phyloP scores from a whole-genome alignment of 345 rosid species.

The Pugionium cornutum region DNA sequence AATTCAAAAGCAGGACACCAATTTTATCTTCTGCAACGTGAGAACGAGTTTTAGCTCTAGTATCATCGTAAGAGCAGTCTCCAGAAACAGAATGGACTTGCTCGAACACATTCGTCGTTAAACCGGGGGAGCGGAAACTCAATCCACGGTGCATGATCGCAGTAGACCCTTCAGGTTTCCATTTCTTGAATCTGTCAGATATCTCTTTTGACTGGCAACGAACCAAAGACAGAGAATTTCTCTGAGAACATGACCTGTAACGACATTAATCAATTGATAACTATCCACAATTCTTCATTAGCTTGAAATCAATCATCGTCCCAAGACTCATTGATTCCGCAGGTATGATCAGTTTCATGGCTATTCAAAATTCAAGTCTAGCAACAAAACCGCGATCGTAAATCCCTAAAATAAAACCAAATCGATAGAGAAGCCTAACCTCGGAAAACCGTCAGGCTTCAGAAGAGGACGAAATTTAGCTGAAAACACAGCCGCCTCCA shows the following conservation, averaged over 20 bases:
- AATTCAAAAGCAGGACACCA: slow-evolving; percentile 84
- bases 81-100: slow-evolving; percentile 48
- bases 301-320: not conserved
- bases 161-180: slow-evolving; percentile 26
- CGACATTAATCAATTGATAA: slow-evolving; percentile 18
- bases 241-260: slow-evolving; percentile 34
- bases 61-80: slow-evolving; percentile 40
- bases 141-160: slow-evolving; percentile 23
- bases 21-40: slow-evolving; percentile 58
- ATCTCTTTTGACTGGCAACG: slow-evolving; percentile 25
- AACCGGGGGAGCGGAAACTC: not conserved
- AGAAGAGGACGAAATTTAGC: slow-evolving; percentile 28
- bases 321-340: not conserved
- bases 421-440: slow-evolving; percentile 30
- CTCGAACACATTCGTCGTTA: slow-evolving; percentile 44
- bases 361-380: not conserved
- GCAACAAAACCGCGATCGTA: not conserved
- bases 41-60: slow-evolving; percentile 35
- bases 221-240: slow-evolving; percentile 26
- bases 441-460: slow-evolving; percentile 22
- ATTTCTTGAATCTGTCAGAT: slow-evolving; percentile 21
- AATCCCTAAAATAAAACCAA: not conserved
- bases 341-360: not conserved
- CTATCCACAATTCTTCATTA: not conserved
- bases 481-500: slow-evolving; percentile 33